Base-by-base conservation (phyloP, 352 stramenopile genomes). In the Pythium sukuiense region DNA sequence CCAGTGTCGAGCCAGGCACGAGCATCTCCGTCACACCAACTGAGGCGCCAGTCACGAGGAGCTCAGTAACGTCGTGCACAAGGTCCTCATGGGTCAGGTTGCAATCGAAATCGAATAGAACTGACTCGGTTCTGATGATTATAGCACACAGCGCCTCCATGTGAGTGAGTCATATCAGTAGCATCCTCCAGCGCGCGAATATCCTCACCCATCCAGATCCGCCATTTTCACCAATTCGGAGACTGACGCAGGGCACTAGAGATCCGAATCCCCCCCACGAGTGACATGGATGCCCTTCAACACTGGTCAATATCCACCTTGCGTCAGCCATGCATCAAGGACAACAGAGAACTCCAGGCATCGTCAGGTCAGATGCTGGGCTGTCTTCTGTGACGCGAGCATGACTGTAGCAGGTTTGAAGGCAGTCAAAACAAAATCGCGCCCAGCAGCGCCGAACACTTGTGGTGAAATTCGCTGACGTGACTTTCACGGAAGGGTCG, bases 31-130 rank as follows among this genome's bases (percentile, higher is more conserved):
- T 79, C 27, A 92, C 83, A 14, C 83, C 81, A 14, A 78, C 72
- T 0, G 30, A 14, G n/a, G 64, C 61, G 6, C 76, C 79, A 30
- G 69, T 67, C 54, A 72, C 43, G 33, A 94, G 73, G 7, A 90
- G 65, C 35, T 35, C 48, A 27, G 65, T 57, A 0, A 83, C 76
- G 57, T 89, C 63, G n/a, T 50, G 53, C 2, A 55, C 50, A 6
- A 94, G 77, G 55, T 92, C 82, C 20, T 77, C 73, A 55, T 94
- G 86, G 50, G 84, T 94, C 33, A 94, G 68, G 46, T 94, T 94
- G 73, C 82, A 91, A 62, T 94, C 84, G 63, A 94, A 88, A 69
- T 94, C 86, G 57, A 94, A 92, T 13, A 92, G 74, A 20, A 75
- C 67, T 48, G 72, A 33, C 61, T 26, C 35, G 45, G 2, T 6